phyloP scores from a whole-genome alignment of 495 filamentous ascomycete genomes.

The Penicillium longicatenatum region DNA sequence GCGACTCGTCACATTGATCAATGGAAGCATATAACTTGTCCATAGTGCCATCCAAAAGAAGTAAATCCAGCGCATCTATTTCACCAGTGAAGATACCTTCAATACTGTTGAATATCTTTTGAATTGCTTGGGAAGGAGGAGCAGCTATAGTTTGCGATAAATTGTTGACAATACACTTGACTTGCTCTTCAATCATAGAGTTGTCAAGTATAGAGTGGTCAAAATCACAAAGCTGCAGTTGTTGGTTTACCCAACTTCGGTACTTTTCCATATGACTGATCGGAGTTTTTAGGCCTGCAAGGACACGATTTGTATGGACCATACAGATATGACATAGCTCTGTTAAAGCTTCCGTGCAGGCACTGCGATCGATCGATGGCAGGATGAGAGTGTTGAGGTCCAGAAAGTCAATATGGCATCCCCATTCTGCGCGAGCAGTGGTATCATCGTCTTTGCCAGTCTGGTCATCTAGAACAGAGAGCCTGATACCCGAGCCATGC shows the following conservation, averaged over 20 bases:
- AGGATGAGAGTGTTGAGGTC: slow-evolving; percentile 15
- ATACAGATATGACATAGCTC: slow-evolving; percentile 15
- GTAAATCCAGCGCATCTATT: slow-evolving; percentile 26
- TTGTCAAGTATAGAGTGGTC: slow-evolving; percentile 5
- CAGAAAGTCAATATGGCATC: slow-evolving; percentile 22
- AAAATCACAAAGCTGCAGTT: slow-evolving; percentile 4
- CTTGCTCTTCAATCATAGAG: background rate
- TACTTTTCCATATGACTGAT: slow-evolving; percentile 17
- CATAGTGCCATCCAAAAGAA: slow-evolving; percentile 32
- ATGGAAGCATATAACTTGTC: slow-evolving; percentile 31
- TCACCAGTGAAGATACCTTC: slow-evolving; percentile 24
- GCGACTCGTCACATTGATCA: slow-evolving; percentile 19
- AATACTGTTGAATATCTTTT: slow-evolving; percentile 5
- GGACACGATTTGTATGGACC: slow-evolving; percentile 12
- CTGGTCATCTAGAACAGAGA: slow-evolving; percentile 15
- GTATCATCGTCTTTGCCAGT: background rate
- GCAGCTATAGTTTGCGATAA: background rate
- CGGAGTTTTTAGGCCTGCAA: slow-evolving; percentile 7
- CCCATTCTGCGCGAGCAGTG: slow-evolving; percentile 10
- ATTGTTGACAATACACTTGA: slow-evolving; percentile 7
- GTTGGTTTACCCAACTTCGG: slow-evolving; percentile 11
- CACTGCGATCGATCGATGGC: slow-evolving; percentile 8
- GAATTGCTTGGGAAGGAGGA: background rate
- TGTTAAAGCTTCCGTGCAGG: background rate
- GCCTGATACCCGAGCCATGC: slow-evolving; percentile 6